Base-by-base conservation (phyloP, 768 basidiomycete species). In the Pleurotus ostreatus region DNA sequence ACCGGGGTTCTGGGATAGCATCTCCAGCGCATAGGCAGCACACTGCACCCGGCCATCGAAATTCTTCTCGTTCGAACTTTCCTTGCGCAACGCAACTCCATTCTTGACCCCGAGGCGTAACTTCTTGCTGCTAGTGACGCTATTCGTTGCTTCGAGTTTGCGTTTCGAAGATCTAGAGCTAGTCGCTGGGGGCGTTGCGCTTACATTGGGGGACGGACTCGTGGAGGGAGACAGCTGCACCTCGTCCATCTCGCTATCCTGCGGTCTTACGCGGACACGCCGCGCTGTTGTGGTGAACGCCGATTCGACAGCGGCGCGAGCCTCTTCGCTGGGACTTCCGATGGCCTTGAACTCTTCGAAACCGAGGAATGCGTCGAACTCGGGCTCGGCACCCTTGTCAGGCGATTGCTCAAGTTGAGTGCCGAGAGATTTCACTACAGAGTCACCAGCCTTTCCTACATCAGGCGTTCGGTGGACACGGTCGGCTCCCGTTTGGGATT, bases 1-100 rank as follows among this genome's bases (percentile, higher is more conserved):
- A 41, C 44, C 30, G 2, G 47, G 23, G n/a, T 26, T 43, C 41
- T 38, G 41, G 39, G 57, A 58, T 46, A 58, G 22, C 52, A 30
- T 54, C 34, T 58, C 52, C 11, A 52, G 30, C 30, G 52, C 57
- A 47, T 58, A 46, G 9, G 44, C 30, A 16, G 57, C 57, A 55
- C 51, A 48, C 38, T 58, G 52, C 22, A 54, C 38, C 39, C 37
- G 4, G 46, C 46, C 46, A 22, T 20, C 5, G 18, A 22, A 9
- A 47, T 47, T 47, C 23, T 26, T 25, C 46, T 12, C 5, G 46
- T 22, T 13, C 22, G 20, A 47, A 47, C 46, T 47, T 47, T 47
- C 46, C 46, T 20, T 25, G 46, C 46, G 46, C 26, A 23, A 26
- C 46, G 22, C 46, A 3, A 47, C 46, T 26, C 46, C 46, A 13